Evolutionary conservation across 2,329 filamentous ascomycete species (phyloP).

Genomic region (Pyrenophora teres): DNA sequence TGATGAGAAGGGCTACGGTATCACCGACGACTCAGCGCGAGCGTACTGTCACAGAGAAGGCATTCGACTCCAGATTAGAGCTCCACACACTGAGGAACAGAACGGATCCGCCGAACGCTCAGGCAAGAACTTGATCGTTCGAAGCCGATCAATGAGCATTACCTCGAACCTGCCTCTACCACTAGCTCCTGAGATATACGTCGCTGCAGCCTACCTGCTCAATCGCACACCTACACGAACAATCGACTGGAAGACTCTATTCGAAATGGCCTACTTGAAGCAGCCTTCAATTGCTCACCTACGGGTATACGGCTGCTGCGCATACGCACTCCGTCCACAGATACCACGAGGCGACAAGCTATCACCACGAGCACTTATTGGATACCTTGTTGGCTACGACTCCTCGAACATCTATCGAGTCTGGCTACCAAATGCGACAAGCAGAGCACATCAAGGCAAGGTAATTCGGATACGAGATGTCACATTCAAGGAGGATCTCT

Average conservation of each 20-base stretch:
- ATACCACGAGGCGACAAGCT: conserved; percentile 15
- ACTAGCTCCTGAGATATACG: conserved; percentile 13
- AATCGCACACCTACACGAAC: conserved; percentile 17
- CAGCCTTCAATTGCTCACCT: conserved; percentile 17
- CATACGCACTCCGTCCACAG: conserved; percentile 13
- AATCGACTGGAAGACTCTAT: conserved; percentile 23
- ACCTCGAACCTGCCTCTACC: conserved; percentile 5
- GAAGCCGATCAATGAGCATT: conserved; percentile 6
- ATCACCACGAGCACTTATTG: conserved; percentile 14
- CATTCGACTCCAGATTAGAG: conserved; percentile 5
- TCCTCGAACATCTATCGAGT: conserved; percentile 21
- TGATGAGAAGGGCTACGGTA: conserved; percentile 8
- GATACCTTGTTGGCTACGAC: conserved; percentile 24
- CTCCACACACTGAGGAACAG: conserved; percentile 10
- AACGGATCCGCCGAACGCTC: conserved; percentile 17
- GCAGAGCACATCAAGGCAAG: background rate
- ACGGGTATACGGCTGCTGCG: conserved; percentile 11
- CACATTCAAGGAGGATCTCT: background rate
- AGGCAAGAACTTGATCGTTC: conserved; percentile 14
- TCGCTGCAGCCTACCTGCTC: conserved; percentile 15
- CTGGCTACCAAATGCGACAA: conserved; percentile 3
- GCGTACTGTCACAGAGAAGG: conserved; percentile 1
- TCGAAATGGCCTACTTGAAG: conserved; percentile 12
- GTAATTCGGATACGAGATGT: background rate
- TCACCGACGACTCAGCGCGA: conserved; percentile 1